Conservation (phyloP, 495 filamentous ascomycete species). For the Penicillium roqueforti region DNA sequence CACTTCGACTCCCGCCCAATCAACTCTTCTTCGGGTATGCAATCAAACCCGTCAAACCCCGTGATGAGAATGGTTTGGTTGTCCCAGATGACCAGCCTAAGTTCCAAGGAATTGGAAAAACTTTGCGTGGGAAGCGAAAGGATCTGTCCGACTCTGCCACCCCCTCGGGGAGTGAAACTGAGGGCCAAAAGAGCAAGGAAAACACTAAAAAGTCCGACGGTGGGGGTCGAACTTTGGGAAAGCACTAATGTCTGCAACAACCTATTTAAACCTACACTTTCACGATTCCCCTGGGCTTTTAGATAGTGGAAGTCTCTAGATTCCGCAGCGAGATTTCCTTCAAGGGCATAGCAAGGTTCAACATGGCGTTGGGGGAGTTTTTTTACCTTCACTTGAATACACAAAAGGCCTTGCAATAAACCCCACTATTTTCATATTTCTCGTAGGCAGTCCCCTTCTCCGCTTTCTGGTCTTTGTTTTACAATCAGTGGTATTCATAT, state of each 20-base stretch:
- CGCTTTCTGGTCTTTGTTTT: neutral
- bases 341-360: constrained; percentile 29
- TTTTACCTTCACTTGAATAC: constrained; percentile 3
- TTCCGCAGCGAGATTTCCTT: constrained; percentile 4
- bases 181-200: constrained; percentile 27
- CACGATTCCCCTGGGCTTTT: constrained; percentile 10
- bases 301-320: constrained; percentile 17
- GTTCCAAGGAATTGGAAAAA: constrained; percentile 86
- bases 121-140: constrained; percentile 65
- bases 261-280: constrained; percentile 6
- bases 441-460: neutral
- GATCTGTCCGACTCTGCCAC: constrained; percentile 35
- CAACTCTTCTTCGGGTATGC: constrained; percentile 97
- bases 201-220: constrained; percentile 10
- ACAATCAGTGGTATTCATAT: neutral
- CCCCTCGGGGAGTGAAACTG: constrained; percentile 33
- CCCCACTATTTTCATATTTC: neutral
- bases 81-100: constrained; percentile 62
- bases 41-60: constrained; percentile 78
- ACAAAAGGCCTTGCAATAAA: neutral
- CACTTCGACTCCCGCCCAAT: constrained; percentile 77
- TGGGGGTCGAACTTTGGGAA: constrained; percentile 23
- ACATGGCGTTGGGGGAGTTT: constrained; percentile 21
- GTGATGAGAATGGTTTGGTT: constrained; percentile 61
- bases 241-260: constrained; percentile 18